Evolutionary conservation across 179 eudicot species (phyloP).

Genomic region (Carnegiea gigantea): DNA sequence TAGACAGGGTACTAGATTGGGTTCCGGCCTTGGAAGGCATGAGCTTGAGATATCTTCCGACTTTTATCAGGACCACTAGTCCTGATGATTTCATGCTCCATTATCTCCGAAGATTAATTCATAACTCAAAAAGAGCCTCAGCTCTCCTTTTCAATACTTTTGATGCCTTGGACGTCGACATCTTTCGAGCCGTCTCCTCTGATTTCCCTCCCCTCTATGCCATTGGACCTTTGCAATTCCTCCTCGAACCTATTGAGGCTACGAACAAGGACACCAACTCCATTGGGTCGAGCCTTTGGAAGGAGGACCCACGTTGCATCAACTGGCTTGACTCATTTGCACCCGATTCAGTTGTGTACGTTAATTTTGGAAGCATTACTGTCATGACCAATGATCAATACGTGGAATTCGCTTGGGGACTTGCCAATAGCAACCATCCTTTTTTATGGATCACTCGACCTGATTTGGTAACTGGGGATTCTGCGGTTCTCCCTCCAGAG

Average conservation of each 20-base stretch:
- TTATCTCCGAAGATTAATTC: slow-evolving; percentile 3
- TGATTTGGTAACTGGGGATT: slow-evolving; percentile 22
- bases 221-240: slow-evolving; percentile 13
- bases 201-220: slow-evolving; percentile 10
- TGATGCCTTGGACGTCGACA: slow-evolving; percentile 17
- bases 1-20: slow-evolving; percentile 25
- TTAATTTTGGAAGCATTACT: slow-evolving; percentile 25
- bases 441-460: slow-evolving; percentile 37
- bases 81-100: slow-evolving; percentile 20
- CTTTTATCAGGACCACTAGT: slow-evolving; percentile 22
- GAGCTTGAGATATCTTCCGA: slow-evolving; percentile 26
- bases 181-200: slow-evolving; percentile 2
- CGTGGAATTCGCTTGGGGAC: slow-evolving; percentile 33
- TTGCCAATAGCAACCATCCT: slow-evolving; percentile 29
- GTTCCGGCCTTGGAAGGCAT: slow-evolving; percentile 23
- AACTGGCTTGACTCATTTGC: slow-evolving; percentile 24
- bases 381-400: slow-evolving; percentile 28
- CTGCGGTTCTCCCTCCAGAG: slow-evolving; percentile 17
- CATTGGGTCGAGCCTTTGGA: slow-evolving; percentile 27
- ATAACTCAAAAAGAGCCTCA: slow-evolving; percentile 20
- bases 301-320: slow-evolving; percentile 28
- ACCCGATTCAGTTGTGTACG: too few relatives aligned
- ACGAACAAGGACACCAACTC: not conserved
- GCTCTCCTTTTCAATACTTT: slow-evolving; percentile 24
- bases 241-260: not conserved